Evolutionary conservation across 2,329 filamentous ascomycete genomes (phyloP), one percentile per base, ranked within the genome.

Genomic region (Ceratocystis cubensis): DNA sequence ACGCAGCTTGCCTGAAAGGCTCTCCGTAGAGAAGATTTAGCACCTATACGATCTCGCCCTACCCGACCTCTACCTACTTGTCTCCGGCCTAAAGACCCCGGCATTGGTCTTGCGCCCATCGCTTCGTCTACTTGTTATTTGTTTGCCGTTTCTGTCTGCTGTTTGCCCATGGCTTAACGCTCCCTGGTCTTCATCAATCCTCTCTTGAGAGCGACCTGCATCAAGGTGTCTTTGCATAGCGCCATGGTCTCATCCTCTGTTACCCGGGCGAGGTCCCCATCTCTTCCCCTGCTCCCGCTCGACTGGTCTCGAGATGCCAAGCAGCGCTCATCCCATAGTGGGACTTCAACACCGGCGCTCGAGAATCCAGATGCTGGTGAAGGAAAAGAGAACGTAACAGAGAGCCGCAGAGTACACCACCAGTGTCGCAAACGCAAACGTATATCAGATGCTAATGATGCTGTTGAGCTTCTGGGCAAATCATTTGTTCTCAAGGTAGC

Each of bases 341-440:
- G 48, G 15, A 63, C 66, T 8, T 64, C 61, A 17, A 48, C 63
- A 2, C 33, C 37, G 2, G 66, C 63, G 46, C 66, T 59, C 7
- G 65, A 65, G 5, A 28, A 64, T 59, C 22, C 61, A 20, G 64
- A 63, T 13, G 44, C 37, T n/a, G n/a, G 44, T 10, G 59, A 62
- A 44, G 63, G 22, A 5, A 65, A 68, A 20, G 66, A 65, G 10
- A 37, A 64, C 5, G 50, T 25, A 1, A 33, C 33, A 30, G 66
- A 67, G 3, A 45, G 22, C 10, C 20, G 25, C 20, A 7, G 22
- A 8, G n/a, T 10, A 10, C 37, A 33, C 13, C 22, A 28, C 45
- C 33, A 45, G 22, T 57, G 66, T 28, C 63, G 64, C 33, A 68
- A 68, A 28, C 64, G 66, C 7, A 68, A 68, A 61, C 57, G 66